Evolutionary conservation across 768 basidiomycete species (phyloP).

Genomic region (Lenzites betulinus): DNA sequence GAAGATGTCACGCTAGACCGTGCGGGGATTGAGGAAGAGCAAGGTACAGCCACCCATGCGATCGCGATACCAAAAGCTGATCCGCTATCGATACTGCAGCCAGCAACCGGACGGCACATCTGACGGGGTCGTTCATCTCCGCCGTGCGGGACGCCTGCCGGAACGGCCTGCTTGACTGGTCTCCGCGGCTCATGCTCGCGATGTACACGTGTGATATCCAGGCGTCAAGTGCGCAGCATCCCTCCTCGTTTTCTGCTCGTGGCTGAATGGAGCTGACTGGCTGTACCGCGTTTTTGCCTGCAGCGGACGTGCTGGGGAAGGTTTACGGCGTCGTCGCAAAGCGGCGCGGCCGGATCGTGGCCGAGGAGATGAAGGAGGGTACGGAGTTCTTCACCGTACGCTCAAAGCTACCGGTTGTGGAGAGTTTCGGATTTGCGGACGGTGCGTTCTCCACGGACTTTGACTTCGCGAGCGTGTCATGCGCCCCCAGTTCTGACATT

Average conservation of each 20-base stretch:
- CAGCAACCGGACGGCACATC: constrained; percentile 81
- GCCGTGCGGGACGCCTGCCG: constrained; percentile 88
- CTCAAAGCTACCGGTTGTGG: constrained; percentile 91
- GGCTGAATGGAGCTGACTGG: constrained; percentile 5
- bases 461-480: not conserved
- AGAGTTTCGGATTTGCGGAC: constrained; percentile 97
- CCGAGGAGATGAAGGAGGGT: constrained; percentile 99
- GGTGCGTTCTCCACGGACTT: constrained; percentile 49
- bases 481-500: constrained; percentile 6
- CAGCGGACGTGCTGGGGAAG: constrained; percentile 96
- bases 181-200: constrained; percentile 92
- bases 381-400: constrained; percentile 92
- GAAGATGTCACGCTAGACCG: constrained; percentile 70
- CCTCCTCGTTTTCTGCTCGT: constrained; percentile 14
- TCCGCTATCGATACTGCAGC: too few species aligned
- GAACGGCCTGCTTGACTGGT: constrained; percentile 93
- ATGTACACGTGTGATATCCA: constrained; percentile 99
- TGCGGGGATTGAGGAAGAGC: constrained; percentile 62
- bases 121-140: constrained; percentile 89
- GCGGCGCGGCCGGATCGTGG: constrained; percentile 87
- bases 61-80: not conserved
- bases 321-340: constrained; percentile 95
- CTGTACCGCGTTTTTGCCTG: not conserved
- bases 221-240: constrained; percentile 76
- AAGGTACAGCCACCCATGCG: constrained; percentile 44